phyloP scores from a whole-genome alignment of 2,329 filamentous ascomycete species.

The Epichloe festucae region DNA sequence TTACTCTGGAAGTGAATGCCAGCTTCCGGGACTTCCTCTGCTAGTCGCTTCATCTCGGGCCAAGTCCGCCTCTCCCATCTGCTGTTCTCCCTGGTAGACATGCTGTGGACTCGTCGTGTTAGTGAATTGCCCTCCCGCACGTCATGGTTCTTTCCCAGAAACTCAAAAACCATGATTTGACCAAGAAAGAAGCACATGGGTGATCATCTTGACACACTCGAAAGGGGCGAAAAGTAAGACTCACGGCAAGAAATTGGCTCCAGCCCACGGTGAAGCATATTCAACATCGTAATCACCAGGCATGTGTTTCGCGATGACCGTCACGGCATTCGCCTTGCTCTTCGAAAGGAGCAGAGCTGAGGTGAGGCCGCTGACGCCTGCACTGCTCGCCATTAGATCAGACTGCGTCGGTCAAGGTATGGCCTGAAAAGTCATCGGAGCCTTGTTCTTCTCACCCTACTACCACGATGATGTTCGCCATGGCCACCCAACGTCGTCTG shows the following conservation, averaged over 20 bases:
- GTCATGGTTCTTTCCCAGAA: not conserved
- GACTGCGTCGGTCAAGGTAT: not conserved
- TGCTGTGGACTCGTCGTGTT: slow-evolving; percentile 19
- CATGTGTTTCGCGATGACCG: slow-evolving; percentile 76
- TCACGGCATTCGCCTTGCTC: slow-evolving; percentile 37
- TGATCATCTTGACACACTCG: no score
- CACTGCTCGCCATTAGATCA: slow-evolving; percentile 17
- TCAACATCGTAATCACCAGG: slow-evolving; percentile 86
- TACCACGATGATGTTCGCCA: slow-evolving; percentile 8
- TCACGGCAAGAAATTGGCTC: slow-evolving; percentile 66
- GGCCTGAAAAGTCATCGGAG: not conserved
- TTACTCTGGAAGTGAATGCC: slow-evolving; percentile 67
- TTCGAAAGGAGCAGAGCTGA: slow-evolving; percentile 35
- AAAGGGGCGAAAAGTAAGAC: slow-evolving; percentile 16
- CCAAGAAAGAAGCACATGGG: not conserved
- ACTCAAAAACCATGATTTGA: not conserved
- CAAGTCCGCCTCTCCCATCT: slow-evolving; percentile 53
- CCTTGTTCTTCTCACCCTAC: slow-evolving; percentile 18
- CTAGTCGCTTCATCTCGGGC: slow-evolving; percentile 43
- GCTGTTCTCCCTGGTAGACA: slow-evolving; percentile 29
- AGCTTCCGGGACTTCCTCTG: slow-evolving; percentile 56
- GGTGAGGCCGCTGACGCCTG: slow-evolving; percentile 39
- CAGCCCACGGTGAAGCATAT: slow-evolving; percentile 83
- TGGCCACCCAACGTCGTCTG: not conserved
- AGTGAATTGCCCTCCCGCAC: not conserved